Evolutionary conservation across 768 basidiomycete genomes (phyloP).

Genomic region (Cytidiella melzeri): DNA sequence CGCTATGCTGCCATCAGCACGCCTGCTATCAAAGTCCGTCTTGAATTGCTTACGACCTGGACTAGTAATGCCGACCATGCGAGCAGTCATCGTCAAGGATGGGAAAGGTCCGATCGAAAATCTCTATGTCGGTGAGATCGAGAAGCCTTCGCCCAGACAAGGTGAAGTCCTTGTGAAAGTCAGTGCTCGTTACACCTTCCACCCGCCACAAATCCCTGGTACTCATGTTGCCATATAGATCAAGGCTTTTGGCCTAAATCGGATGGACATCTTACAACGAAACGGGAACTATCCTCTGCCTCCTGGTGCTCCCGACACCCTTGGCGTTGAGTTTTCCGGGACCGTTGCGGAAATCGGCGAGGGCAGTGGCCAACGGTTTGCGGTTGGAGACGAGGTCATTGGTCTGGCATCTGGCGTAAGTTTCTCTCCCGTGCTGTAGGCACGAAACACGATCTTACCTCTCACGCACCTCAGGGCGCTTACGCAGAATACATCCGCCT

Average conservation of each 20-base stretch:
- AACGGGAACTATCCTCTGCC: constrained; percentile 74
- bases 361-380: constrained; percentile 27
- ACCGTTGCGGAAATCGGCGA: constrained; percentile 35
- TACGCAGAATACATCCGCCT: constrained; percentile 84
- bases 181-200: constrained; percentile 7
- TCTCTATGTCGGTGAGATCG: constrained; percentile 68
- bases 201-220: background rate
- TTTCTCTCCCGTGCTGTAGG: too few species aligned
- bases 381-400: constrained; percentile 77
- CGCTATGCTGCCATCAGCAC: too few species aligned
- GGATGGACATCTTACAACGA: constrained; percentile 77
- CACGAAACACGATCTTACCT: too few species aligned
- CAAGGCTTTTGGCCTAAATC: constrained; percentile 82
- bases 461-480: constrained; percentile 55
- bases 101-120: constrained; percentile 71
- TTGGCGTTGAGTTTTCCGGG: constrained; percentile 90
- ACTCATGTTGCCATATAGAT: constrained; percentile 36
- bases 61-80: constrained; percentile 53
- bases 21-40: too few species aligned
- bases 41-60: too few species aligned
- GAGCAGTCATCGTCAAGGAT: constrained; percentile 72
- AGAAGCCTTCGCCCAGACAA: constrained; percentile 50
- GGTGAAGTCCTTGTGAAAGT: constrained; percentile 81
- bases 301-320: constrained; percentile 63
- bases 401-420: constrained; percentile 79